phyloP scores from a whole-genome alignment of 2,329 filamentous ascomycete species.

The Huntiella omanensis region DNA sequence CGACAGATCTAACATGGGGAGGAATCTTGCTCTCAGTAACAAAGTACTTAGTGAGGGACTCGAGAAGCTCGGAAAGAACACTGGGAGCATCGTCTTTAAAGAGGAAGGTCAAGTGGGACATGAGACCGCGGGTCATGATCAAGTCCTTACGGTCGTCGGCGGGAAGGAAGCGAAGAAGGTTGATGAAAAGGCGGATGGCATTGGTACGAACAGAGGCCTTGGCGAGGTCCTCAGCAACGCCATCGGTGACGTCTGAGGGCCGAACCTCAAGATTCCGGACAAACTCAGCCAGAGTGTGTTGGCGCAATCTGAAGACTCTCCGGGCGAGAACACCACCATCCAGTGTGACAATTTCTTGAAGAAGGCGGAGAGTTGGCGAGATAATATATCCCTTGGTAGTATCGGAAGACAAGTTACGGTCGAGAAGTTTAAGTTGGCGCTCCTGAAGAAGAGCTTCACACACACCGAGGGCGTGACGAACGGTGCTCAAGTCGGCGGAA shows the following conservation, averaged over 20 bases:
- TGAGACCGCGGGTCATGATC: slow-evolving; percentile 57
- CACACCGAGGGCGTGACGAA: slow-evolving; percentile 55
- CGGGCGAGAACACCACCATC: slow-evolving; percentile 70
- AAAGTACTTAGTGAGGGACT: slow-evolving; percentile 49
- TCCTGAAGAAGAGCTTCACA: slow-evolving; percentile 68
- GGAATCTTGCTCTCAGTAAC: slow-evolving; percentile 57
- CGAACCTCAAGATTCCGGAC: slow-evolving; percentile 64
- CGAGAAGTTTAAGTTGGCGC: slow-evolving; percentile 61
- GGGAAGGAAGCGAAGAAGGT: slow-evolving; percentile 60
- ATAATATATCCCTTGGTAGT: slow-evolving; percentile 77
- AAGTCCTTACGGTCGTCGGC: slow-evolving; percentile 64
- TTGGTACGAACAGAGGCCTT: slow-evolving; percentile 69
- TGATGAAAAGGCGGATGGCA: slow-evolving; percentile 62
- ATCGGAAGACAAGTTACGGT: slow-evolving; percentile 58
- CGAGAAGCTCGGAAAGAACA: slow-evolving; percentile 56
- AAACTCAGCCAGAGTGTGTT: slow-evolving; percentile 62
- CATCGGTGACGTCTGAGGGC: slow-evolving; percentile 27
- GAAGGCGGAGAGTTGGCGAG: slow-evolving; percentile 66
- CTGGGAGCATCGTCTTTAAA: slow-evolving; percentile 61
- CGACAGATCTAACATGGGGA: slow-evolving; percentile 52
- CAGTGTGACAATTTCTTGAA: slow-evolving; percentile 69
- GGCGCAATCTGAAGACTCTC: slow-evolving; percentile 57
- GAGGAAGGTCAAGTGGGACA: slow-evolving; percentile 65
- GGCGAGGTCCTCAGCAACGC: slow-evolving; percentile 37
- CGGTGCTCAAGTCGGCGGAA: slow-evolving; percentile 54